Evolutionary conservation across 768 basidiomycete species (phyloP).

Genomic region (Tylopilus cervinicoccineus): DNA sequence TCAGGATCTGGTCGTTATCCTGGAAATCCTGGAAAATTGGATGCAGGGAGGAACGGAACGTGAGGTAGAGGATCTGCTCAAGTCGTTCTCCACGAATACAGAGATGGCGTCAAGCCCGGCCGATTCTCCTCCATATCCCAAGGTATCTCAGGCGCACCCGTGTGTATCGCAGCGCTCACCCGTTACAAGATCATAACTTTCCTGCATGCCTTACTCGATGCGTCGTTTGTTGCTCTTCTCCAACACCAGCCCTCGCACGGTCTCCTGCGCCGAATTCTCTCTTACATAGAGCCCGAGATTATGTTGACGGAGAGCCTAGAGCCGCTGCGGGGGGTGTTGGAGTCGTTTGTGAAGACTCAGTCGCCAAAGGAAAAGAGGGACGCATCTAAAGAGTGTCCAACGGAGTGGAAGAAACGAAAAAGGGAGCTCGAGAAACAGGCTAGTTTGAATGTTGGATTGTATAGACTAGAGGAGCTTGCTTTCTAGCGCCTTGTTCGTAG

Average conservation of each 20-base stretch:
- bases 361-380: constrained; percentile 42
- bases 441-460: constrained; percentile 54
- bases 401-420: constrained; percentile 51
- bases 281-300: constrained; percentile 55
- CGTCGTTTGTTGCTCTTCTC: constrained; percentile 64
- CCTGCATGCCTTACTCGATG: constrained; percentile 64
- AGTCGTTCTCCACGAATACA: constrained; percentile 15
- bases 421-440: constrained; percentile 52
- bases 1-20: constrained; percentile 35
- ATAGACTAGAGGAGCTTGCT: constrained; percentile 69
- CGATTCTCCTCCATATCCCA: constrained; percentile 25
- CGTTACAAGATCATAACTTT: constrained; percentile 53
- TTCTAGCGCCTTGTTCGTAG: constrained; percentile 33
- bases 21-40: constrained; percentile 40
- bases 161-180: constrained; percentile 30
- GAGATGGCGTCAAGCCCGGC: constrained; percentile 14
- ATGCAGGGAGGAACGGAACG: constrained; percentile 30
- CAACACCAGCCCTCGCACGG: constrained; percentile 58
- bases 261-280: constrained; percentile 46
- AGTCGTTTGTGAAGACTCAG: constrained; percentile 58
- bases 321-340: constrained; percentile 56
- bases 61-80: constrained; percentile 20
- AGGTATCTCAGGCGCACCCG: constrained; percentile 39
- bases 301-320: constrained; percentile 46
- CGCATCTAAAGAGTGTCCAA: constrained; percentile 28